Conservation (phyloP, 2,329 filamentous ascomycete species). For the Aspergillus ochraceoroseus region DNA sequence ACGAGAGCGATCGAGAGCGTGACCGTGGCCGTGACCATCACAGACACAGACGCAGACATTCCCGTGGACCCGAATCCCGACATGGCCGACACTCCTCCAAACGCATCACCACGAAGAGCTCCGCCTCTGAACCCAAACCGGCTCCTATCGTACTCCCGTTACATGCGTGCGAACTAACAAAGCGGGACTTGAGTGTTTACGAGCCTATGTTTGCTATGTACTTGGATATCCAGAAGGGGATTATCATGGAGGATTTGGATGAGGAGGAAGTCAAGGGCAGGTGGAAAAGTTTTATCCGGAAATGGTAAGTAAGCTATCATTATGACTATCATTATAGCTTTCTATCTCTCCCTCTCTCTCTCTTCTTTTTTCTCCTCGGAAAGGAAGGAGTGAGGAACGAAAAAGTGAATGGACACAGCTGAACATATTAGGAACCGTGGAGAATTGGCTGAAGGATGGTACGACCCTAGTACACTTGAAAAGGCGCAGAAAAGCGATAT, state of each 20-base stretch:
- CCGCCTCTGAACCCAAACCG: constrained; percentile 17
- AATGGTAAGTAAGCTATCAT: constrained; percentile 58
- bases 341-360: constrained; percentile 1
- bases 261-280: constrained; percentile 72
- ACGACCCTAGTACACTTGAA: constrained; percentile 69
- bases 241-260: constrained; percentile 62
- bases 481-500: constrained; percentile 41
- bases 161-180: constrained; percentile 60
- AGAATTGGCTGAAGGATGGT: constrained; percentile 87
- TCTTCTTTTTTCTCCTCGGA: background rate
- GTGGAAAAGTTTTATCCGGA: constrained; percentile 88
- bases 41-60: constrained; percentile 12
- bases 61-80: constrained; percentile 19
- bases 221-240: constrained; percentile 78
- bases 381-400: background rate
- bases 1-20: constrained; percentile 7
- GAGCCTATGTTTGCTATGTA: constrained; percentile 75
- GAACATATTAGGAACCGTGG: constrained; percentile 68
- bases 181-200: constrained; percentile 62
- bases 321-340: background rate
- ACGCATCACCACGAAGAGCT: constrained; percentile 4
- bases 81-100: constrained; percentile 3
- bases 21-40: constrained; percentile 11
- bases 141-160: constrained; percentile 55
- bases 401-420: constrained; percentile 31